These are phyloP conservation scores for Eucalyptus tenuipes DNA, from an alignment of 345 rosid genomes.

Conservation along the genomic window DNA sequence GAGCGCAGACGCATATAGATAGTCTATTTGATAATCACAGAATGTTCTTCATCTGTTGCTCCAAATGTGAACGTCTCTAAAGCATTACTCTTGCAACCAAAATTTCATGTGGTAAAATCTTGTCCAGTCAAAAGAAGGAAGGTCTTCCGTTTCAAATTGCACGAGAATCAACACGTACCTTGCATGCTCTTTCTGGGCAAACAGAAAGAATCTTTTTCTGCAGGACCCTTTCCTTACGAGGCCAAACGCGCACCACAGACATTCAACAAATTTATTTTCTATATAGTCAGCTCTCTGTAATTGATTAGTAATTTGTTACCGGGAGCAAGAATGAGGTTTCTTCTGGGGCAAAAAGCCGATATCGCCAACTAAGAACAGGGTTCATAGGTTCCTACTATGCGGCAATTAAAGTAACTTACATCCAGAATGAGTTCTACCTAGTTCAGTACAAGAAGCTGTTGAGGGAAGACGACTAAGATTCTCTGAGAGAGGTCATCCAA, in stretches of 20 bases:
- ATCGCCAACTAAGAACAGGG: constrained; percentile 14
- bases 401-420: background rate
- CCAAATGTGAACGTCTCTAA: background rate
- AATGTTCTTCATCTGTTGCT: background rate
- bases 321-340: background rate
- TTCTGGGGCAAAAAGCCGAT: background rate
- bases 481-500: constrained; percentile 7
- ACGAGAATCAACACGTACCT: background rate
- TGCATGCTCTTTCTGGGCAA: background rate
- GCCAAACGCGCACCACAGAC: background rate
- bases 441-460: constrained; percentile 12
- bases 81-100: background rate
- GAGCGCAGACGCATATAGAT: background rate
- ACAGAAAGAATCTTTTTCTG: background rate
- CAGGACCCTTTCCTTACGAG: background rate
- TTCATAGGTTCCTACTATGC: constrained; percentile 6
- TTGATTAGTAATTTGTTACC: background rate
- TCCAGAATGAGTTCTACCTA: background rate
- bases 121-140: background rate
- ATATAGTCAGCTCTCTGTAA: background rate
- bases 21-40: background rate
- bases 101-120: background rate
- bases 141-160: background rate
- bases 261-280: background rate
- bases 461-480: background rate